Evolutionary conservation across 805 yeast genomes (phyloP), one percentile per base, ranked within the genome.

Genomic region (Monosporozyma solicola): DNA sequence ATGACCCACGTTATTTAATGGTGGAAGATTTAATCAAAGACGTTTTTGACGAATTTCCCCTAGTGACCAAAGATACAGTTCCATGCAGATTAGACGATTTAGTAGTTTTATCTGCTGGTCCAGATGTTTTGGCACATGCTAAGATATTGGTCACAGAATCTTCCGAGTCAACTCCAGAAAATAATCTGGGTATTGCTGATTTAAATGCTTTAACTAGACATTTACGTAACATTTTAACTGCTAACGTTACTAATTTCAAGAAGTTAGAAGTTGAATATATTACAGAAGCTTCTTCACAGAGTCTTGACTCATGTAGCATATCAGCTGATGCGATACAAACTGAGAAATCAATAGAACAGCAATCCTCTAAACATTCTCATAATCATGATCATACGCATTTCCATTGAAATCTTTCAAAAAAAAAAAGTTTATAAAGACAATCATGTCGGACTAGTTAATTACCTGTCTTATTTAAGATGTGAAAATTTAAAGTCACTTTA

Each of bases 81-180:
- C 56, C 70, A 62, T 72, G 71, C 46, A 54, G 51, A 15, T 51
- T 80, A 24, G 62, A 66, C 4, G 71, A 74, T 45, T 61, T 82
- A 41, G 66, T 77, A 3, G 71, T 81, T 3, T 62, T 80, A 60
- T 67, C 79, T 0, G 74, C 82, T 6, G 86, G 86, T 7, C 84
- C 85, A 51, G 78, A 79, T 56, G 70, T 69, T 2, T 69, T 69
- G 37, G 71, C 72, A 5, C 66, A 61, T 51, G 52, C 68, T 24
- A 53, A 59, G 2, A 52, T 74, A 11, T 64, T 61, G 51, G 73
- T 67, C 5, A 33, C 8, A 15, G 35, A 31, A 4, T 24, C 44
- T 20, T 7, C 29, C 4, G 9, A 16, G 15, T 7, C 24, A 1
- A n/a, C 10, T 22, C 29, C 44, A 27, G 24, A 37, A 13, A 48